Evolutionary conservation across 1,284 basidiomycete genomes (phyloP).

Genomic region (Xerocomus alliaceus): DNA sequence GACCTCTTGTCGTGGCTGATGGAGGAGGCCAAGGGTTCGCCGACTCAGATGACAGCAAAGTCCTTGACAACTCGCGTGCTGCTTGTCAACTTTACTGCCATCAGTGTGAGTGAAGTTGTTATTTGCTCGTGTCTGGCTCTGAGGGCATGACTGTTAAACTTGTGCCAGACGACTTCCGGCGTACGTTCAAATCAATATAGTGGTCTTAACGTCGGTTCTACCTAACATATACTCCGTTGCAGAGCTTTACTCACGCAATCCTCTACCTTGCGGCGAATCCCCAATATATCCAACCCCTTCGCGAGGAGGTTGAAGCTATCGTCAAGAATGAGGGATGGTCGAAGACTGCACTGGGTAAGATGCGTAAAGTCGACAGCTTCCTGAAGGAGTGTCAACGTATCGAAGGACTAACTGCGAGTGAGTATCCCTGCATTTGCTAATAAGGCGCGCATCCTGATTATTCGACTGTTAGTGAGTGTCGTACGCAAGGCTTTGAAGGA

Average conservation of each 20-base stretch:
- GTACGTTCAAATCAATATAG: conserved; percentile 10
- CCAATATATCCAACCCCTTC: conserved; percentile 47
- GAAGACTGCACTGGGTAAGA: conserved; percentile 47
- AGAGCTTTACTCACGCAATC: conserved; percentile 46
- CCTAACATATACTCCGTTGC: background rate
- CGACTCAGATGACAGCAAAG: conserved; percentile 18
- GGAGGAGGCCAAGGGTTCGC: conserved; percentile 43
- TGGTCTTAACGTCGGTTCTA: background rate
- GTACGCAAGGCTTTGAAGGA: conserved; percentile 42
- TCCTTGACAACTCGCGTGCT: conserved; percentile 45
- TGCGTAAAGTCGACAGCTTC: conserved; percentile 57
- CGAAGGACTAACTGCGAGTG: conserved; percentile 20
- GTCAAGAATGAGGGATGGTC: conserved; percentile 52
- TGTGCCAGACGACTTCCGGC: conserved; percentile 19
- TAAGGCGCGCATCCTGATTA: background rate
- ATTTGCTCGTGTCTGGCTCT: background rate
- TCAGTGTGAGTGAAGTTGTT: conserved; percentile 37
- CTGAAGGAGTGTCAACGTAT: conserved; percentile 50
- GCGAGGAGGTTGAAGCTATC: conserved; percentile 51
- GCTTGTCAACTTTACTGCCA: conserved; percentile 46
- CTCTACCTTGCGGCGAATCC: conserved; percentile 47
- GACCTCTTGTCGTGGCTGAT: conserved; percentile 54
- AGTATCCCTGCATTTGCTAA: background rate
- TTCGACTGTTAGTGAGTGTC: conserved; percentile 34
- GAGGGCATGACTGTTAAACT: no score